Conservation (phyloP, 768 basidiomycete species). For the Fomitopsis serialis region DNA sequence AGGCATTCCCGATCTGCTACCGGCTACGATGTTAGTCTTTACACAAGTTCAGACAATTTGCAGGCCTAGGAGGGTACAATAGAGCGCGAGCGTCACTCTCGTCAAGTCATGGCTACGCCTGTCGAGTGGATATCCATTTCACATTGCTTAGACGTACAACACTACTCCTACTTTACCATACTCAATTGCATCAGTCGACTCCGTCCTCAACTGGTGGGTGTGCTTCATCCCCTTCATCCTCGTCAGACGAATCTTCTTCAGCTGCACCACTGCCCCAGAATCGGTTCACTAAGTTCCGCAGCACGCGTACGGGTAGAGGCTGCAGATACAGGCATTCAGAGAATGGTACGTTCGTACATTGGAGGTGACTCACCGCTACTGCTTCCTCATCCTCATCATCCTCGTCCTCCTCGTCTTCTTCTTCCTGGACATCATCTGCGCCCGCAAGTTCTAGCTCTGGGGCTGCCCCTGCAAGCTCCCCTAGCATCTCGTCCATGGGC, state of each 20-base stretch:
- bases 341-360: not conserved
- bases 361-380: constrained; percentile 38
- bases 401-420: constrained; percentile 32
- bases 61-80: no score
- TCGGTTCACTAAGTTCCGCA: constrained; percentile 53
- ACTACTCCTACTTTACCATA: not conserved
- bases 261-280: constrained; percentile 47
- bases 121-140: no score
- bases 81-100: no score
- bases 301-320: constrained; percentile 54
- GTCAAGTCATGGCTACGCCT: no score
- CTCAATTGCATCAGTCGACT: constrained; percentile 10
- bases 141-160: not conserved
- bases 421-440: constrained; percentile 34
- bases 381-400: constrained; percentile 42
- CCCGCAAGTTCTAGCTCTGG: constrained; percentile 37
- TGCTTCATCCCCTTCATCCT: constrained; percentile 26
- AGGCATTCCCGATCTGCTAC: no score
- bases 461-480: constrained; percentile 30
- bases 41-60: no score
- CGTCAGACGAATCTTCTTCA: constrained; percentile 30
- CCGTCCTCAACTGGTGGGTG: constrained; percentile 14
- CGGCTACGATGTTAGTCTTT: no score
- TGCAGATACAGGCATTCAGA: constrained; percentile 18
- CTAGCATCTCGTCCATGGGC: constrained; percentile 28